phyloP scores from a whole-genome alignment of 768 basidiomycete species.

The Lanmaoa pseudosensibilis region DNA sequence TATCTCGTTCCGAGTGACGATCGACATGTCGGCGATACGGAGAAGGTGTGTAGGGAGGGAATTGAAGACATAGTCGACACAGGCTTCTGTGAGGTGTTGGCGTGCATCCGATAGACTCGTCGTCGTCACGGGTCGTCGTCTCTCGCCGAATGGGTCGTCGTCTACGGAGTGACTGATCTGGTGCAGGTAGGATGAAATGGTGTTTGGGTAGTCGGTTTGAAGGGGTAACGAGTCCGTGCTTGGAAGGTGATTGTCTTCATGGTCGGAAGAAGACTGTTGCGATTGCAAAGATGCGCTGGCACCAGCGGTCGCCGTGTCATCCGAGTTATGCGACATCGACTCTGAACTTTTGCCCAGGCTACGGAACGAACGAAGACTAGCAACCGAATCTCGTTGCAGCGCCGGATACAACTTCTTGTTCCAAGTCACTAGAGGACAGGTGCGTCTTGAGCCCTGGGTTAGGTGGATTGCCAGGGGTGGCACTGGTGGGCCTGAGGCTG shows the following conservation, averaged over 20 bases:
- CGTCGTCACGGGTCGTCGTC: not conserved
- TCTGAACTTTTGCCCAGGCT: not conserved
- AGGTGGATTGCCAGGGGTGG: no score
- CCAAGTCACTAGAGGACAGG: no score
- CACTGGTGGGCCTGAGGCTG: not conserved
- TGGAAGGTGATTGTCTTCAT: not conserved
- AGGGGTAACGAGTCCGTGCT: not conserved
- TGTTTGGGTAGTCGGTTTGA: not conserved
- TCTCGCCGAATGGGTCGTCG: constrained; percentile 11
- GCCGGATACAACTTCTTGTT: not conserved
- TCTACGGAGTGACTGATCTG: constrained; percentile 8
- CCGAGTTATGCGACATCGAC: not conserved
- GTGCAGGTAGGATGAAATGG: constrained; percentile 7
- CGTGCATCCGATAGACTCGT: constrained; percentile 2
- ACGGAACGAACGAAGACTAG: not conserved
- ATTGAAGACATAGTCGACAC: constrained; percentile 8
- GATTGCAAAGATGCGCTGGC: not conserved
- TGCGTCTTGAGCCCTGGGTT: not conserved
- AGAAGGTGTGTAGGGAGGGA: constrained; percentile 7
- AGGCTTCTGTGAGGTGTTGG: constrained; percentile 3
- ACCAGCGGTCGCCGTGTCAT: not conserved
- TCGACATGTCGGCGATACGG: constrained; percentile 4
- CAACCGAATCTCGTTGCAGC: not conserved
- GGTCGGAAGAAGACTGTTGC: not conserved
- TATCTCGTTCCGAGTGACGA: constrained; percentile 5